Evolutionary conservation across 2,329 filamentous ascomycete species (phyloP).

Genomic region (Stagonosporopsis rhizophila): DNA sequence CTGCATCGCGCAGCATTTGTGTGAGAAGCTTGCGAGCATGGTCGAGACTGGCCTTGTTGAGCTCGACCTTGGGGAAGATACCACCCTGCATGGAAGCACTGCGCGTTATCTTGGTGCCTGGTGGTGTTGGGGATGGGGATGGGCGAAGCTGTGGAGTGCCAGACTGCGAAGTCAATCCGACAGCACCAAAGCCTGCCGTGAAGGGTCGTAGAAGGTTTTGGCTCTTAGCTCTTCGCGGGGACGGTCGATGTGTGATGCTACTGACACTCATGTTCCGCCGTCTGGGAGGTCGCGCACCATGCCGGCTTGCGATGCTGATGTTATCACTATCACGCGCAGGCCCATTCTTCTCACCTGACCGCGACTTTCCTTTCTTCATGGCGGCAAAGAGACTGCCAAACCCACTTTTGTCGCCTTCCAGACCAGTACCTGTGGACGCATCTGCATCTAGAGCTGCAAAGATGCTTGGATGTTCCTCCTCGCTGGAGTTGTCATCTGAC

Average conservation of each 20-base stretch:
- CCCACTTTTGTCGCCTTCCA: constrained; percentile 75
- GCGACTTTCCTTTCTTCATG: constrained; percentile 76
- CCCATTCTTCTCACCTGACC: constrained; percentile 75
- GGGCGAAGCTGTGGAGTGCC: constrained; percentile 35
- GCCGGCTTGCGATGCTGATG: constrained; percentile 69
- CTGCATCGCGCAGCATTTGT: constrained; percentile 80
- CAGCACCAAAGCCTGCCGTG: constrained; percentile 50
- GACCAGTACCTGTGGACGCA: constrained; percentile 64
- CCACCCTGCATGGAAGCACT: constrained; percentile 83
- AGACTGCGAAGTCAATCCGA: constrained; percentile 23
- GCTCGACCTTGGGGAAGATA: constrained; percentile 76
- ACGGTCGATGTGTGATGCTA: constrained; percentile 75
- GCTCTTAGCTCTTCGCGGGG: constrained; percentile 70
- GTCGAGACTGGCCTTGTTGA: constrained; percentile 85
- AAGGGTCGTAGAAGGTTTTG: constrained; percentile 60
- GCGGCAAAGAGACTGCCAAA: constrained; percentile 76
- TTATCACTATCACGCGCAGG: constrained; percentile 70
- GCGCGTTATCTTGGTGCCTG: constrained; percentile 60
- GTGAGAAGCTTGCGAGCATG: constrained; percentile 86
- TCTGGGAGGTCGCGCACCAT: constrained; percentile 69
- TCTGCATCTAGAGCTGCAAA: constrained; percentile 75
- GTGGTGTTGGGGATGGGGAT: constrained; percentile 36
- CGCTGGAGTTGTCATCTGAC: constrained; percentile 92
- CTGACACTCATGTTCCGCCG: constrained; percentile 85
- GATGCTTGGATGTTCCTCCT: constrained; percentile 88